These are phyloP conservation scores for Phytopythium cucurbitacearum DNA, from an alignment of 352 stramenopile genomes.

Conservation along the genomic window DNA sequence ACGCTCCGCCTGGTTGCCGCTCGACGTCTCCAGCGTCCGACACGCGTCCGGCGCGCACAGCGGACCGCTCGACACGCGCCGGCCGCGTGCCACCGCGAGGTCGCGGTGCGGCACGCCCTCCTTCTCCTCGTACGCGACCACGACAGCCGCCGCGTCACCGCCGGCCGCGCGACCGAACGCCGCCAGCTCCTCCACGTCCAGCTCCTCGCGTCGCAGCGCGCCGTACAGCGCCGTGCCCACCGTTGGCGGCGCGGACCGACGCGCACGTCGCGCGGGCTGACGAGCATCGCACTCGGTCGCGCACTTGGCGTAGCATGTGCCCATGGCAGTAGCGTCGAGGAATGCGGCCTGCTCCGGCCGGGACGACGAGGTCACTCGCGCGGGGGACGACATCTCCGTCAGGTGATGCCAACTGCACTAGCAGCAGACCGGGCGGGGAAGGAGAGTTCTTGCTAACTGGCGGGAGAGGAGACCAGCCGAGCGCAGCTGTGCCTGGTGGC, in stretches of 20 bases:
- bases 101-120: conserved; percentile 8
- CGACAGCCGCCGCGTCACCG: conserved; percentile 12
- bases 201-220: conserved; percentile 4
- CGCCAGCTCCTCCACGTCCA: conserved; percentile 54
- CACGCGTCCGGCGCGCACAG: conserved; percentile 48
- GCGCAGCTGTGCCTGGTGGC: no score
- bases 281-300: conserved; percentile 19
- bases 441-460: no score
- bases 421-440: no score
- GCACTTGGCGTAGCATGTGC: conserved; percentile 43
- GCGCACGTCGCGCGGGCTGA: conserved; percentile 3
- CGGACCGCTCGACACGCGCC: conserved; percentile 4
- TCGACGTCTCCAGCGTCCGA: conserved; percentile 22
- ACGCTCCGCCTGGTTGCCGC: not conserved
- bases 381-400: no score
- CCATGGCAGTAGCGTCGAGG: conserved; percentile 19
- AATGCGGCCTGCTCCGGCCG: no score
- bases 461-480: no score
- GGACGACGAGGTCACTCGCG: no score
- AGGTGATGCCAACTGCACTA: no score
- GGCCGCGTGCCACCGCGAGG: not conserved
- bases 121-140: conserved; percentile 57
- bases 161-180: not conserved
- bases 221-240: not conserved
- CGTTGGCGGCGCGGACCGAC: not conserved